A percentile compares a stretch with the other conserved stretches of the same genome.
These are phyloP conservation scores for Colletotrichum sp. DNA, from an alignment of 2,329 filamentous ascomycete species.

Conservation along the genomic window DNA sequence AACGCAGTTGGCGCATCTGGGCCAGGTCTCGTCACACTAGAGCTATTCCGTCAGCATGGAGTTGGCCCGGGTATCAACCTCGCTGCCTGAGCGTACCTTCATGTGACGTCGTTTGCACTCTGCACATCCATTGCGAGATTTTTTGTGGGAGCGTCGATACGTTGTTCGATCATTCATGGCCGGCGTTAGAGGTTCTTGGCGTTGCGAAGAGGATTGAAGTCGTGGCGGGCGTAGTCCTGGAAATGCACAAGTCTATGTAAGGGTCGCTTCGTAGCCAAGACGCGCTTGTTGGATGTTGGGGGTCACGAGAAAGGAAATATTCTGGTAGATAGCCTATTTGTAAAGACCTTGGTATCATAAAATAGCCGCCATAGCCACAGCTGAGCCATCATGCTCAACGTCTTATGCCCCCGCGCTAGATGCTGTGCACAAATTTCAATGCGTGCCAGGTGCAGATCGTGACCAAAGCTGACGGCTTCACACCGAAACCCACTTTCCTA, in stretches of 20 bases:
- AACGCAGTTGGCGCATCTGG: conserved; percentile 30
- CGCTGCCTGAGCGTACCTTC: conserved; percentile 26
- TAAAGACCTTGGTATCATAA: not conserved
- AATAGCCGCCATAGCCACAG: not conserved
- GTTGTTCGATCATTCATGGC: not conserved
- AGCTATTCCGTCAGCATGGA: not conserved
- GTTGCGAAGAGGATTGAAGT: not conserved
- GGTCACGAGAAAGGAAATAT: not conserved
- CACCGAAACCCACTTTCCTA: not conserved
- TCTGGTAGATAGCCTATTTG: not conserved
- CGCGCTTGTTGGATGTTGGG: not conserved
- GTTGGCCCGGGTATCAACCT: not conserved
- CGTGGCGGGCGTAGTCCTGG: not conserved
- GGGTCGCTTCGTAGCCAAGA: not conserved
- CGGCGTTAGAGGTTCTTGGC: not conserved
- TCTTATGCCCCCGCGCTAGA: not conserved
- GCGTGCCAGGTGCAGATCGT: not conserved
- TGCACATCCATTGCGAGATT: conserved; percentile 34
- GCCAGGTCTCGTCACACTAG: conserved; percentile 34
- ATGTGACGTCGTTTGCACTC: conserved; percentile 37
- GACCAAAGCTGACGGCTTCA: not conserved
- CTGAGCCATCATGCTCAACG: not conserved
- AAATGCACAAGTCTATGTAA: not conserved
- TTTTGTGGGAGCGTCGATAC: conserved; percentile 29
- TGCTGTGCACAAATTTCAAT: not conserved